Conservation (phyloP, 129 eudicot species). For the Flaveria ramosissima region DNA sequence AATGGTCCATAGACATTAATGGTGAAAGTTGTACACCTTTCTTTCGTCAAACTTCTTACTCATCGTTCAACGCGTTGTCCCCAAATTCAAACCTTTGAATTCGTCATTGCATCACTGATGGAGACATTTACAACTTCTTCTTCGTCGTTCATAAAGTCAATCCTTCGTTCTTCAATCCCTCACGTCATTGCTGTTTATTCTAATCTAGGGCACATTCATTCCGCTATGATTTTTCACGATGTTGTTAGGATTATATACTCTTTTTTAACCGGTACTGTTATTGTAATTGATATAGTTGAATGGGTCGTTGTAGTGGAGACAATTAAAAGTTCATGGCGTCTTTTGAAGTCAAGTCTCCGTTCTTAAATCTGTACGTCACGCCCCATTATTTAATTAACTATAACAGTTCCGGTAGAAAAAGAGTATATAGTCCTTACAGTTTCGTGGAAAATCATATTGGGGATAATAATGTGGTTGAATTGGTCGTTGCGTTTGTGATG, state of each 20-base stretch:
- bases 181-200: not conserved
- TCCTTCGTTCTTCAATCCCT: not conserved
- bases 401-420: no score
- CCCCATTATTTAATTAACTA: no score
- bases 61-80: constrained; percentile 23
- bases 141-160: not conserved
- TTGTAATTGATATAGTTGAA: not conserved
- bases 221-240: not conserved
- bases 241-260: not conserved
- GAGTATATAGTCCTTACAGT: no score
- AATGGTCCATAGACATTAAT: not conserved
- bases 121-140: not conserved
- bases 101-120: constrained; percentile 13
- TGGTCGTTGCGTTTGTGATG: no score
- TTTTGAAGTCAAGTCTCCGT: constrained; percentile 28
- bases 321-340: not conserved
- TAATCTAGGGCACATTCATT: not conserved
- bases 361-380: constrained; percentile 3
- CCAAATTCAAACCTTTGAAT: constrained; percentile 17
- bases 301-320: not conserved
- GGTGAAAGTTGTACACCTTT: not conserved
- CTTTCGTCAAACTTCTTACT: not conserved
- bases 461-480: no score
- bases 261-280: not conserved
- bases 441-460: no score